Conservation (phyloP, 2,329 filamentous ascomycete species). For the Zalaria obscura region DNA sequence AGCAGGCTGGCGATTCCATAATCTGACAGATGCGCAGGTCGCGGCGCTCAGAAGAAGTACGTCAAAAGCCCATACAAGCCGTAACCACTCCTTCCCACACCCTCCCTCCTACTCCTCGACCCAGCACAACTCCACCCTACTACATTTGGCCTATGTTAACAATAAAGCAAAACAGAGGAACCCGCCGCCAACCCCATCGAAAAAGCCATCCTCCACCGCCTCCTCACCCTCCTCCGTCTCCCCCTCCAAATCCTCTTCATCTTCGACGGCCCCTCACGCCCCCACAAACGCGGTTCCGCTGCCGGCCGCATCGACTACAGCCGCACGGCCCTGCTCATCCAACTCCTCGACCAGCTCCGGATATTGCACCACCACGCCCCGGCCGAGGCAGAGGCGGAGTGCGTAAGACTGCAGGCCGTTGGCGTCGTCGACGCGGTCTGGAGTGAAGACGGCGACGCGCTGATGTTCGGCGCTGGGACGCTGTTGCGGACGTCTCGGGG, state of each 20-base stretch:
- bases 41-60: slow-evolving; percentile 20
- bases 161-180: slow-evolving; percentile 5
- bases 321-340: slow-evolving; percentile 18
- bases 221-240: slow-evolving; percentile 32
- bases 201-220: slow-evolving; percentile 25
- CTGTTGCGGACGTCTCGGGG: slow-evolving; percentile 19
- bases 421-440: slow-evolving; percentile 35
- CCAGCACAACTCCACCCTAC: too few relatives aligned
- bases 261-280: slow-evolving; percentile 36
- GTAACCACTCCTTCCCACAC: too few relatives aligned
- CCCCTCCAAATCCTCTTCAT: slow-evolving; percentile 40
- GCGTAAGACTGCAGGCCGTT: slow-evolving; percentile 27
- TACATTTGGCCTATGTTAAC: too few relatives aligned
- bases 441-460: slow-evolving; percentile 31
- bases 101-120: too few relatives aligned
- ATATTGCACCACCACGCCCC: slow-evolving; percentile 31
- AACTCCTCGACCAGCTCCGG: slow-evolving; percentile 22
- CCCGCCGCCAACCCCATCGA: slow-evolving; percentile 26
- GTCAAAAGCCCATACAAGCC: neutral
- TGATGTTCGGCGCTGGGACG: slow-evolving; percentile 33
- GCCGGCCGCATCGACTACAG: slow-evolving; percentile 20
- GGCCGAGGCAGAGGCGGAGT: slow-evolving; percentile 35
- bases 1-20: slow-evolving; percentile 30
- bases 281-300: slow-evolving; percentile 19
- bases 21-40: slow-evolving; percentile 21